A percentile compares a stretch with the other conserved stretches of the same genome.
Evolutionary conservation across 148 eudicot genomes (phyloP).

Genomic region (Vaccinium darrowii): DNA sequence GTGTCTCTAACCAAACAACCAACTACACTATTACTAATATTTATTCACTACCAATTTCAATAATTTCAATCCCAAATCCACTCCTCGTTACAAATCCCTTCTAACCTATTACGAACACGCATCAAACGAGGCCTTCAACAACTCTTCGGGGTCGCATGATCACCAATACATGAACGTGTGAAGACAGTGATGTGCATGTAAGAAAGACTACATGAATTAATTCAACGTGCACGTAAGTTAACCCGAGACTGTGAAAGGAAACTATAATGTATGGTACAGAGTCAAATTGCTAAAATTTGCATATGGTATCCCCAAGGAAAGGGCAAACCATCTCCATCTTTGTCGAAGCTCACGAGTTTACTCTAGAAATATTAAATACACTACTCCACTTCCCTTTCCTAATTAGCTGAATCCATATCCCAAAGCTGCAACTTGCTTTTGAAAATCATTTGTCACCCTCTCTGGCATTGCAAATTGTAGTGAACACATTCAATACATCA

Average conservation of each 20-base stretch:
- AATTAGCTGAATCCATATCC: background rate
- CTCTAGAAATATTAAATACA: background rate
- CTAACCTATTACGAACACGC: background rate
- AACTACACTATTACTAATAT: background rate
- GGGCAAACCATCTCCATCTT: slow-evolving; percentile 1
- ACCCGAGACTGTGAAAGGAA: background rate
- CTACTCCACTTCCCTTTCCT: background rate
- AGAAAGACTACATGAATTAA: background rate
- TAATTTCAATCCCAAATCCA: background rate
- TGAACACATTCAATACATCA: background rate
- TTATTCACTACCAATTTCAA: background rate
- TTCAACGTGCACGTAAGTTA: background rate
- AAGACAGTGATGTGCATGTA: too few relatives aligned
- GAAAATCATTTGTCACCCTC: background rate
- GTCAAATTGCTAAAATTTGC: background rate
- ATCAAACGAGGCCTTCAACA: background rate
- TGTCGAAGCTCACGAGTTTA: background rate
- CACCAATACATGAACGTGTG: too few relatives aligned
- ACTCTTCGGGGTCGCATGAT: background rate
- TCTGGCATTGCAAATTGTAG: background rate
- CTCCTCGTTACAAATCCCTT: background rate
- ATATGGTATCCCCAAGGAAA: background rate
- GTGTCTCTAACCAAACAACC: background rate
- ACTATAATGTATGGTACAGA: background rate
- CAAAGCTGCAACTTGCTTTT: background rate